A percentile compares a stretch with the other conserved stretches of the same genome.
Evolutionary conservation across 495 filamentous ascomycete genomes (phyloP).

Genomic region (Xylaria nigripes): DNA sequence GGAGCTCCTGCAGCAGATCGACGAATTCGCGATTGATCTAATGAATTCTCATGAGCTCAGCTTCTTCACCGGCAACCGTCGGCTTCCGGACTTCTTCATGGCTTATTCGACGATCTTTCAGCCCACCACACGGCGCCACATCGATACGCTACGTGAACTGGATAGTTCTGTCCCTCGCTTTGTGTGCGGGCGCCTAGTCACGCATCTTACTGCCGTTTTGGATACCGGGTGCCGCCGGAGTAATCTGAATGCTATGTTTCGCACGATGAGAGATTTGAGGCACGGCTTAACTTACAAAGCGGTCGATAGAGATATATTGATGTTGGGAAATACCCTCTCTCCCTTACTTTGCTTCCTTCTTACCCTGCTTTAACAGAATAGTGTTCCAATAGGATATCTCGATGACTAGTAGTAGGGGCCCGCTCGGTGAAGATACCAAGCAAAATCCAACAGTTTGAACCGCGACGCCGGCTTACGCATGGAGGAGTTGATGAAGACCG

Average conservation of each 20-base stretch:
- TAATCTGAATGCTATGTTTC: background rate
- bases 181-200: background rate
- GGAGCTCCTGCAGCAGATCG: background rate
- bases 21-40: background rate
- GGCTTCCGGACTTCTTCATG: background rate
- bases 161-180: background rate
- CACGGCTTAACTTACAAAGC: background rate
- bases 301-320: background rate
- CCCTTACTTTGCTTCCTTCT: no score
- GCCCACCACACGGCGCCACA: background rate
- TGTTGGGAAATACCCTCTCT: background rate
- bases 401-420: no score
- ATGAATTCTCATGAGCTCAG: background rate
- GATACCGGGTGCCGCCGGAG: background rate
- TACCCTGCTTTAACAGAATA: no score
- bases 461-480: no score
- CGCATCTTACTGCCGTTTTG: background rate
- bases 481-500: no score
- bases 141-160: background rate
- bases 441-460: no score
- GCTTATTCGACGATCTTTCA: background rate
- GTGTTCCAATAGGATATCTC: no score
- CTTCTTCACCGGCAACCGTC: background rate
- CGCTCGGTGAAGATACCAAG: no score
- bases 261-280: background rate